Evolutionary conservation across 768 basidiomycete genomes (phyloP), one percentile per base, ranked within the genome.

Genomic region (Macrolepiota dolichaula): DNA sequence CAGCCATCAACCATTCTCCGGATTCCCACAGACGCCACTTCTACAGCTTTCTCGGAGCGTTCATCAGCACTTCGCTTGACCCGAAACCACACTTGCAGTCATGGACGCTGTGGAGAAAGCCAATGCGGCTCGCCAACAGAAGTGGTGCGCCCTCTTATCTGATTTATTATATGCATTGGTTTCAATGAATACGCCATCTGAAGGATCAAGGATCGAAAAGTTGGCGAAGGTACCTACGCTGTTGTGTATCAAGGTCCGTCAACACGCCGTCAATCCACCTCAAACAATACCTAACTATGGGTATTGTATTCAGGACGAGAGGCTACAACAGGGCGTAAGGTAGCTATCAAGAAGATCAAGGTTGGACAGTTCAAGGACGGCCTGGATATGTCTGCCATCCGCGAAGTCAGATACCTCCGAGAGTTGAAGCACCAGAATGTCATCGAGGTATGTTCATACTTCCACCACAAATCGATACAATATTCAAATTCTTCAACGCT

Each of bases 301-400:
- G 22, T 40, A 35, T 38, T n/a, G 12, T 29, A 24, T 32, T 51
- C 64, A 94, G 93, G 92, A 25, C 80, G 87, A 64, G 89, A 94
- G 67, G 79, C 83, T 17, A 76, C 85, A 0, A 92, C 91, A 2
- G 86, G 86, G 32, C 79, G 87, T n/a, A 91, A 88, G 74, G 88
- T 98, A 0, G 97, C 97, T 59, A 96, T 99, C 67, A 99, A 99
- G 79, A 98, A 98, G 76, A 96, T 97, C 66, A 96, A 96, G 69
- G 89, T 96, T 13, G 94, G 95, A 4, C 91, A 92, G 67, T 95
- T 96, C 80, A 96, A 96, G 72, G 97, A 98, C 74, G 97, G 97
- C 12, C 82, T 99, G 36, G 96, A 98, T 75, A 98, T 99, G 95
- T 96, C 94, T 63, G 97, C 97, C 60, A 88, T 99, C 59, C 89